Percentiles rank a stretch among this genome's conserved stretches.
phyloP scores from a whole-genome alignment of 441 rosid genomes.

The Sinapis alba region DNA sequence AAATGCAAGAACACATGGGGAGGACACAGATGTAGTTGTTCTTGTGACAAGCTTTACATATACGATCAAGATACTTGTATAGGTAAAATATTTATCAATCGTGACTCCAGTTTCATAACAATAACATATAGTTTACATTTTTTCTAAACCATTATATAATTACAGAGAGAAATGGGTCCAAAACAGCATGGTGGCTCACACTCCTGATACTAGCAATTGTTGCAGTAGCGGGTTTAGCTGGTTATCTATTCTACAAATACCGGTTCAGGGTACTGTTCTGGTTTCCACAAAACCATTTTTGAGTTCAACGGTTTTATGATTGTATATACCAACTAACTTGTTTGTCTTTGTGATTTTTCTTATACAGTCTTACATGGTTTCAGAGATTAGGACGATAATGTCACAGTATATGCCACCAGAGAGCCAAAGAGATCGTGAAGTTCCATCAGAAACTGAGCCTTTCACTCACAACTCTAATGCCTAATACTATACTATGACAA shows the following conservation, averaged over 20 bases:
- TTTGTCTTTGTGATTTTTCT: not conserved
- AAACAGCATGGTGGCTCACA: constrained; percentile 66
- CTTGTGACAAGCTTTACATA: constrained; percentile 62
- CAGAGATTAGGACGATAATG: constrained; percentile 97
- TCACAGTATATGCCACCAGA: constrained; percentile 98
- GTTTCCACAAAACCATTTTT: not conserved
- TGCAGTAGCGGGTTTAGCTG: constrained; percentile 56
- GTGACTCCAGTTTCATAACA: not conserved
- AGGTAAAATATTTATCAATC: constrained; percentile 49
- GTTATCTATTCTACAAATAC: constrained; percentile 94
- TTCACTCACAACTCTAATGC: constrained; percentile 54
- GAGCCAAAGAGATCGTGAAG: constrained; percentile 60
- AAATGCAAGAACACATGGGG: constrained; percentile 86
- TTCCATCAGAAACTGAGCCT: constrained; percentile 50
- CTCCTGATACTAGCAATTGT: constrained; percentile 64
- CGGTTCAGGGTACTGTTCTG: constrained; percentile 72
- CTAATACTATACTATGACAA: constrained; percentile 38
- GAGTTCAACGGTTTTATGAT: not conserved
- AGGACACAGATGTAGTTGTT: constrained; percentile 80
- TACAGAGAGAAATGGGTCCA: constrained; percentile 80
- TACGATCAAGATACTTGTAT: constrained; percentile 84
- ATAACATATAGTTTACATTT: not conserved
- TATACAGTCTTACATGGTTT: constrained; percentile 88
- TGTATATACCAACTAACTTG: not conserved
- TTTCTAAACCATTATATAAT: not conserved